Evolutionary conservation across 1,284 basidiomycete species (phyloP).

Genomic region (Tetrapyrgos nigripes): DNA sequence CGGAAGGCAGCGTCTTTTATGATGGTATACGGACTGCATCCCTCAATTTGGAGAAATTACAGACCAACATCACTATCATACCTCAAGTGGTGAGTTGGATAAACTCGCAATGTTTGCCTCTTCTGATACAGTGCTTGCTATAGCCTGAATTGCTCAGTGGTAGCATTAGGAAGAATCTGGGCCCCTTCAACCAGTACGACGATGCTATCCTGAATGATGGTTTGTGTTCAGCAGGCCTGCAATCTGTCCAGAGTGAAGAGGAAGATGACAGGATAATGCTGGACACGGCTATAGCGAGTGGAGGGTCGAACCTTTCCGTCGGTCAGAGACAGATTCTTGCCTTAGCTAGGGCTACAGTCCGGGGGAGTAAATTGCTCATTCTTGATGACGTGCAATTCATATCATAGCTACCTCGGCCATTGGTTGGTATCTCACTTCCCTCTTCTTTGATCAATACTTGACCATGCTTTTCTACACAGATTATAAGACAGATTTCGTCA

Average conservation of each 20-base stretch:
- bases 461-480: not conserved
- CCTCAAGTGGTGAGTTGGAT: slow-evolving; percentile 30
- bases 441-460: not conserved
- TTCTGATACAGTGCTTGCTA: slow-evolving; percentile 29
- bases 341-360: slow-evolving; percentile 45
- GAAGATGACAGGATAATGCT: slow-evolving; percentile 43
- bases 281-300: slow-evolving; percentile 45
- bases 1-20: slow-evolving; percentile 49
- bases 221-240: slow-evolving; percentile 47
- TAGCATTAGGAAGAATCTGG: slow-evolving; percentile 54
- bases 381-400: slow-evolving; percentile 37
- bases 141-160: slow-evolving; percentile 61
- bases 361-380: slow-evolving; percentile 47
- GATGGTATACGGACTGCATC: slow-evolving; percentile 42
- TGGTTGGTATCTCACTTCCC: not conserved
- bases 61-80: slow-evolving; percentile 54
- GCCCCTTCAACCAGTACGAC: slow-evolving; percentile 67
- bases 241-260: slow-evolving; percentile 40
- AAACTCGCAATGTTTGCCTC: slow-evolving; percentile 2
- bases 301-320: slow-evolving; percentile 58
- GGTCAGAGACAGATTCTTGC: slow-evolving; percentile 62
- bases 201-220: slow-evolving; percentile 55
- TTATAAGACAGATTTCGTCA: slow-evolving; percentile 10
- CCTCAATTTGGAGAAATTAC: slow-evolving; percentile 59
- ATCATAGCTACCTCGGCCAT: slow-evolving; percentile 31